Conservation (phyloP, 2,329 filamentous ascomycete genomes). For the Teratosphaeria zuluensis region DNA sequence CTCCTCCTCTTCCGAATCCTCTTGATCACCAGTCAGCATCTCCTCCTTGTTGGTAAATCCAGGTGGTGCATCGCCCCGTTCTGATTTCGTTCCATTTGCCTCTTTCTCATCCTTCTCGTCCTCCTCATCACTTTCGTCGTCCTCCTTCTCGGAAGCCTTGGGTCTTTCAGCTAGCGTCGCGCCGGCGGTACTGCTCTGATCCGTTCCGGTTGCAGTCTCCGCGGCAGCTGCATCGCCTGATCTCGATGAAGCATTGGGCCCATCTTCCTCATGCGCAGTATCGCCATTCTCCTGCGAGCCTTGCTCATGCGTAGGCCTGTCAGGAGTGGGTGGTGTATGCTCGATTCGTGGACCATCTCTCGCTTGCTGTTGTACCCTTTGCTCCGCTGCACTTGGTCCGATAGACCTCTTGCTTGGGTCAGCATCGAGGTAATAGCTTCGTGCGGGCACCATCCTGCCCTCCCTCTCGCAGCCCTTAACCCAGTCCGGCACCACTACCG, state of each 20-base stretch:
- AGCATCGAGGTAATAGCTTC: constrained; percentile 92
- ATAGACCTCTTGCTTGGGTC: constrained; percentile 54
- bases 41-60: not conserved
- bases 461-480: constrained; percentile 91
- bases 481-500: constrained; percentile 94
- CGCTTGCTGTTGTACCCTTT: constrained; percentile 12
- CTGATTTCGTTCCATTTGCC: not conserved
- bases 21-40: constrained; percentile 1
- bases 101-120: constrained; percentile 3
- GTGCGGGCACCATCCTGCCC: constrained; percentile 84
- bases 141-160: constrained; percentile 1
- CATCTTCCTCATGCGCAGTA: not conserved
- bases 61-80: not conserved
- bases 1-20: constrained; percentile 4
- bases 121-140: constrained; percentile 4
- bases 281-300: not conserved
- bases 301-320: constrained; percentile 19
- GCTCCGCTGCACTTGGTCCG: constrained; percentile 28
- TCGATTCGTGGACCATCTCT: constrained; percentile 38
- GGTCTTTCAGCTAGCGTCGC: constrained; percentile 5
- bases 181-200: not conserved
- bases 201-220: not conserved
- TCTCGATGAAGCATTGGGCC: not conserved
- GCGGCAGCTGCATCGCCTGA: not conserved
- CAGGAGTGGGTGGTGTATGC: constrained; percentile 43